phyloP scores from a whole-genome alignment of 495 filamentous ascomycete species.

The Schizothecium vesticola region DNA sequence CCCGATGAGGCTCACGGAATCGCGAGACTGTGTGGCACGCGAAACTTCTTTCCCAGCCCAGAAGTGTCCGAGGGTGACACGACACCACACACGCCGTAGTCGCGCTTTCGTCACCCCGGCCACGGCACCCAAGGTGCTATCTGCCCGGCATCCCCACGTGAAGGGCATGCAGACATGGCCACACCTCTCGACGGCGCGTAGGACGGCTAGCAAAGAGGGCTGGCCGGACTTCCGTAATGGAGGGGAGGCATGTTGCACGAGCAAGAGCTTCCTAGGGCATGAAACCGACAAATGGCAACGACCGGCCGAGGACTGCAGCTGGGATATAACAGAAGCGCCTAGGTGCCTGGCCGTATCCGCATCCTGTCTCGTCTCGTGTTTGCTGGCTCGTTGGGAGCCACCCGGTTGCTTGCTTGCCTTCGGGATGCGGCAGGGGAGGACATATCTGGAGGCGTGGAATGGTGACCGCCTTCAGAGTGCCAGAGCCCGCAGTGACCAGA shows the following conservation, averaged over 20 bases:
- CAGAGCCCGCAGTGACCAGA: too few species aligned
- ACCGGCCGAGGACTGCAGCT: constrained; percentile 10
- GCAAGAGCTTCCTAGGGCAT: neutral
- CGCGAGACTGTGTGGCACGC: constrained; percentile 14
- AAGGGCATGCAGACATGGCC: neutral
- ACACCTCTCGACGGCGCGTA: neutral
- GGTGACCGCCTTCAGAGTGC: neutral
- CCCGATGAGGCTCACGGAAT: constrained; percentile 17
- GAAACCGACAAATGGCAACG: constrained; percentile 7
- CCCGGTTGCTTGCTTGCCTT: constrained; percentile 9
- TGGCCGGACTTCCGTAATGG: constrained; percentile 19
- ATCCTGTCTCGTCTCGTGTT: constrained; percentile 12
- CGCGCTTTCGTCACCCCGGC: neutral
- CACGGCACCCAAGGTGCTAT: neutral
- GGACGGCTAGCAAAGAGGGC: neutral
- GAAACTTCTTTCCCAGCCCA: constrained; percentile 1
- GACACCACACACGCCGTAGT: neutral
- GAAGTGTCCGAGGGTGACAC: constrained; percentile 8
- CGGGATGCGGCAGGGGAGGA: constrained; percentile 6
- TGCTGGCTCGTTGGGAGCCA: constrained; percentile 5
- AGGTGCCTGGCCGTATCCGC: constrained; percentile 11
- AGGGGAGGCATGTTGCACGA: constrained; percentile 13
- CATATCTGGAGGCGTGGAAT: neutral
- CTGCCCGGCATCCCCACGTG: constrained; percentile 2
- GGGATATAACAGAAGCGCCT: constrained; percentile 6